Evolutionary conservation across 2,329 filamentous ascomycete genomes (phyloP), one percentile per base, ranked within the genome.

Genomic region (Bipolaris victoriae): DNA sequence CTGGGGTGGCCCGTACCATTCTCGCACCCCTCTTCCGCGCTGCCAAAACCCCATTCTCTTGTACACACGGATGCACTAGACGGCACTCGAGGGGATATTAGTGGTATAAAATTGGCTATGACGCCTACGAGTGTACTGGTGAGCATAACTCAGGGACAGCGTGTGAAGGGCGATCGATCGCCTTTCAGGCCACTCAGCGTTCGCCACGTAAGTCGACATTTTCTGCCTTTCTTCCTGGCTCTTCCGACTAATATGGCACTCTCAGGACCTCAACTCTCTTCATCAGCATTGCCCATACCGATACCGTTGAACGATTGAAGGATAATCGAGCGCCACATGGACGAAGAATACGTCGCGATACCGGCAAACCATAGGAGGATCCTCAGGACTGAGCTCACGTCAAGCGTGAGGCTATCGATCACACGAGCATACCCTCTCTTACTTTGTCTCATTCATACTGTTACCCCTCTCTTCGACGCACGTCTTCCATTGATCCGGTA

Each of bases 161-260:
- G 53, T 56, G 47, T 58, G 24, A 61, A 64, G 63, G 65, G 56
- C 66, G 72, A 76, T 76, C 74, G 73, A 68, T 68, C 67, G 66
- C 59, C 57, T 67, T 69, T 64, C 64, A 77, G 71, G 66, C 76
- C 75, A 78, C 71, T 78, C 75, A 78, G 74, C 73, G 73, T 71
- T 68, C 69, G 76, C 75, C 76, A 78, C 76, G 76, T 78, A 66
- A 66, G 72, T 68, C 51, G 55, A 60, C 63, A 56, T 41, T 55
- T 63, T 63, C 40, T 67, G 49, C 65, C 52, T 20, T 55, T 63
- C 46, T 53, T 62, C 62, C 55, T 60, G 52, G 63, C 56, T 59
- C 61, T 62, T 60, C 52, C 60, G 47, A 57, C 49, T 68, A 62
- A 69, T 64, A 65, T 64, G 55, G 60, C 58, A 43, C 55, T 56